These are phyloP conservation scores for Paramecium caudatum DNA, from an alignment of 73 alveolate species.

Conservation along the genomic window DNA sequence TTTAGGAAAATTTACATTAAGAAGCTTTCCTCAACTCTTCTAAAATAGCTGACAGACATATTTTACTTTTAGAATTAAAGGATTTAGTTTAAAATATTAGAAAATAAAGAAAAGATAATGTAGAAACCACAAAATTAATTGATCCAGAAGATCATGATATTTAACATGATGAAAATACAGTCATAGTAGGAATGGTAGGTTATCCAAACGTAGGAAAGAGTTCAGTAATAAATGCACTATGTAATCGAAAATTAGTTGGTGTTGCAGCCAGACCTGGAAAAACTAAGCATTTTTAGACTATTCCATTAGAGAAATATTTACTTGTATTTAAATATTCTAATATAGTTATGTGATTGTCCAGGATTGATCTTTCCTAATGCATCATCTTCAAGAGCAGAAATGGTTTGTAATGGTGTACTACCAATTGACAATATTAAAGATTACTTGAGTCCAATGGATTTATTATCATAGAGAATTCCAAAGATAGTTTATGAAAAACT, in stretches of 20 bases:
- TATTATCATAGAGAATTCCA: constrained; percentile 92
- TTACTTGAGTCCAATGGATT: constrained; percentile 90
- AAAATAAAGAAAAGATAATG: constrained; percentile 51
- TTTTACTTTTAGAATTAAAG: constrained; percentile 49
- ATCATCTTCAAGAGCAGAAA: constrained; percentile 97
- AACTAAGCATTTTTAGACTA: constrained; percentile 98
- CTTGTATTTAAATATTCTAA: constrained; percentile 6
- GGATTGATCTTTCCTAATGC: constrained; percentile 98
- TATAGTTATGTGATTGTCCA: constrained; percentile 98
- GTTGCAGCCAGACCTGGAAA: constrained; percentile 99
- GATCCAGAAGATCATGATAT: constrained; percentile 65
- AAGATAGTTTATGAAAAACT: constrained; percentile 85
- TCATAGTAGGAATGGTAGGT: constrained; percentile 96
- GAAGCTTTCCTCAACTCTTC: constrained; percentile 64
- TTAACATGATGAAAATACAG: constrained; percentile 56
- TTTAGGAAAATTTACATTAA: neutral
- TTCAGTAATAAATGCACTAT: constrained; percentile 96
- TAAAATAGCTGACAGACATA: constrained; percentile 61
- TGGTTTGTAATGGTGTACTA: constrained; percentile 97
- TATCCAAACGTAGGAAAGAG: constrained; percentile 99
- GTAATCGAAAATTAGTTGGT: constrained; percentile 93
- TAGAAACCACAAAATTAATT: constrained; percentile 51
- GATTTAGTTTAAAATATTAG: constrained; percentile 60
- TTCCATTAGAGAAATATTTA: constrained; percentile 82
- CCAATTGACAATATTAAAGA: constrained; percentile 98